These are phyloP conservation scores for Exophiala dermatitidis DNA, from an alignment of 2,329 filamentous ascomycete species.

Conservation along the genomic window DNA sequence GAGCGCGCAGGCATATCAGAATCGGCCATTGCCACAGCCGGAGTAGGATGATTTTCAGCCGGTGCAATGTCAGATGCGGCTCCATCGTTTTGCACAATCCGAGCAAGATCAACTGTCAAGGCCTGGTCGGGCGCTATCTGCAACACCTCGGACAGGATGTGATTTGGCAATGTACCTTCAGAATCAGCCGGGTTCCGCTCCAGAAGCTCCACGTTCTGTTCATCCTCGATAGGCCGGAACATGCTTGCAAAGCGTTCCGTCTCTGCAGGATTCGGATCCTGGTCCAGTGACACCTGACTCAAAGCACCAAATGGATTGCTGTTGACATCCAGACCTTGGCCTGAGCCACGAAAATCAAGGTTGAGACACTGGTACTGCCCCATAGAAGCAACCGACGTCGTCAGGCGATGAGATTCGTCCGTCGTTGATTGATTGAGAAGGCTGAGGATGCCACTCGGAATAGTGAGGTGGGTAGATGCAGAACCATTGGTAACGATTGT, in stretches of 20 bases:
- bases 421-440: constrained; percentile 7
- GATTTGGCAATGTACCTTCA: neutral
- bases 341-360: constrained; percentile 20
- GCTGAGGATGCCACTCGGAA: constrained; percentile 1
- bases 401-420: constrained; percentile 9
- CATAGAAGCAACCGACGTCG: constrained; percentile 23
- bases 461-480: neutral
- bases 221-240: neutral
- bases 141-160: neutral
- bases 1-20: neutral
- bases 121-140: neutral
- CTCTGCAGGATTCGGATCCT: constrained; percentile 7
- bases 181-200: neutral
- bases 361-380: constrained; percentile 25
- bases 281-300: constrained; percentile 21
- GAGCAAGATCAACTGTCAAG: neutral
- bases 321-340: constrained; percentile 15
- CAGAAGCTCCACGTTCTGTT: neutral
- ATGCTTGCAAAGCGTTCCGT: constrained; percentile 1
- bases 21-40: neutral
- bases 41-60: neutral
- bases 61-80: neutral
- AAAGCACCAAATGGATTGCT: constrained; percentile 25
- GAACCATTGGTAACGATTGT: neutral
- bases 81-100: constrained; percentile 5